phyloP scores from a whole-genome alignment of 1,139 yeast species.

The Fermentozyma sake region DNA sequence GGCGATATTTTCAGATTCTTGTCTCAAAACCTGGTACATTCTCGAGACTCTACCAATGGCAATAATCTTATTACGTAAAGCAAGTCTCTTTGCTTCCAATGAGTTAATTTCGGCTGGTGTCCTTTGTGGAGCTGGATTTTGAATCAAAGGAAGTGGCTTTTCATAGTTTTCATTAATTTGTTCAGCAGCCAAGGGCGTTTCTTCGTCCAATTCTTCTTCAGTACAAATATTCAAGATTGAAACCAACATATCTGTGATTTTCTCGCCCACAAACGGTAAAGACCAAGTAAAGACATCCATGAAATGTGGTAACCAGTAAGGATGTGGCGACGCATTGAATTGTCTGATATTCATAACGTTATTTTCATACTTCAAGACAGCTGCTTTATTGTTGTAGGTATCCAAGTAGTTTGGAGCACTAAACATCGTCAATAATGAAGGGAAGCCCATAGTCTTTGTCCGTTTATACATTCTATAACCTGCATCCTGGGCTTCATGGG shows the following conservation, averaged over 20 bases:
- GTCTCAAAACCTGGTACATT: conserved; percentile 86
- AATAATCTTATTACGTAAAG: conserved; percentile 80
- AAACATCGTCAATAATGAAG: conserved; percentile 85
- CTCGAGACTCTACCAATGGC: conserved; percentile 95
- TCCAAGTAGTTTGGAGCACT: conserved; percentile 96
- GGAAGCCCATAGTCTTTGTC: conserved; percentile 86
- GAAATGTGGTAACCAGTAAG: conserved; percentile 94
- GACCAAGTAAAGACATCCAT: conserved; percentile 99
- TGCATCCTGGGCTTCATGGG: conserved; percentile 97
- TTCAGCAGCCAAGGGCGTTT: conserved; percentile 42
- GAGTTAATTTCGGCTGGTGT: conserved; percentile 10
- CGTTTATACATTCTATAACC: conserved; percentile 94
- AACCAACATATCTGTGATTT: conserved; percentile 89
- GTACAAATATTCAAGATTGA: conserved; percentile 90
- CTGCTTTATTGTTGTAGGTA: conserved; percentile 92
- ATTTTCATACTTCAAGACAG: conserved; percentile 84
- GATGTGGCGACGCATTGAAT: conserved; percentile 90
- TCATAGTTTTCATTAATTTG: conserved; percentile 1
- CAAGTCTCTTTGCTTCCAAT: conserved; percentile 49
- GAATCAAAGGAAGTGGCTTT: background rate
- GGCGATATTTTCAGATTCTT: conserved; percentile 84
- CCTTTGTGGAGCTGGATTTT: conserved; percentile 4
- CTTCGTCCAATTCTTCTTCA: conserved; percentile 88
- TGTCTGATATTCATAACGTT: conserved; percentile 95
- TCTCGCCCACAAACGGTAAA: conserved; percentile 95